Evolutionary conservation across 2,329 filamentous ascomycete genomes (phyloP).

Genomic region (Penicillium thymicola): DNA sequence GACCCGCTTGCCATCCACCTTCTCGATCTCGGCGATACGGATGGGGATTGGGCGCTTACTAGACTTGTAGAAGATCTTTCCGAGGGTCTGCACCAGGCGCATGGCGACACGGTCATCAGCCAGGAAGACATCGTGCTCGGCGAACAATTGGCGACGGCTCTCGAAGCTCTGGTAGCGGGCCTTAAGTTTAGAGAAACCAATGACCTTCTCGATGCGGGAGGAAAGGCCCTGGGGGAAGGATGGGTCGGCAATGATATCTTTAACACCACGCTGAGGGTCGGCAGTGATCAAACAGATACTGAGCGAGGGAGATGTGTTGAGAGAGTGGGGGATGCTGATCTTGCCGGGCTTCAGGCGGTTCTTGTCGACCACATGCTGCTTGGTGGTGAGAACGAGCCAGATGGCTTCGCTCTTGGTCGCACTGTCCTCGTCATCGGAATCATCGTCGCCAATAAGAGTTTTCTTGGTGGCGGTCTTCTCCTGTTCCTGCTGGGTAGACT

Average conservation of each 20-base stretch:
- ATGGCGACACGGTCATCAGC: constrained; percentile 81
- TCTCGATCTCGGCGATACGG: constrained; percentile 62
- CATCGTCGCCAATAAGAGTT: constrained; percentile 51
- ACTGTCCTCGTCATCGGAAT: constrained; percentile 45
- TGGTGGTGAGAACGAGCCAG: constrained; percentile 62
- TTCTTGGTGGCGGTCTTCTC: constrained; percentile 51
- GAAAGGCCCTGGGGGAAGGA: constrained; percentile 66
- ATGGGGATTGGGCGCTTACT: constrained; percentile 85
- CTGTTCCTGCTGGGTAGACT: constrained; percentile 48
- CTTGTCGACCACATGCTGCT: constrained; percentile 68
- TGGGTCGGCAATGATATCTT: constrained; percentile 75
- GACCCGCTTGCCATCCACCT: constrained; percentile 57
- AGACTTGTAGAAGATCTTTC: constrained; percentile 91
- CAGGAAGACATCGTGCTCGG: constrained; percentile 89
- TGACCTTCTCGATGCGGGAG: constrained; percentile 68
- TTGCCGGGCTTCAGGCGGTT: constrained; percentile 79
- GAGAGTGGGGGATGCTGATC: constrained; percentile 71
- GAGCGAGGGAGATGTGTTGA: constrained; percentile 63
- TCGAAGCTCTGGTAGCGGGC: constrained; percentile 88
- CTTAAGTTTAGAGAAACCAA: constrained; percentile 82
- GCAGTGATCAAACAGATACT: constrained; percentile 85
- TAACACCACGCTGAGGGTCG: constrained; percentile 79
- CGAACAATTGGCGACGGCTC: constrained; percentile 73
- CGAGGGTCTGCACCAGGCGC: constrained; percentile 71
- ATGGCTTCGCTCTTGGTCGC: constrained; percentile 51